Evolutionary conservation across 768 basidiomycete genomes (phyloP), one percentile per base, ranked within the genome.

Genomic region (Lactarius tabidus): DNA sequence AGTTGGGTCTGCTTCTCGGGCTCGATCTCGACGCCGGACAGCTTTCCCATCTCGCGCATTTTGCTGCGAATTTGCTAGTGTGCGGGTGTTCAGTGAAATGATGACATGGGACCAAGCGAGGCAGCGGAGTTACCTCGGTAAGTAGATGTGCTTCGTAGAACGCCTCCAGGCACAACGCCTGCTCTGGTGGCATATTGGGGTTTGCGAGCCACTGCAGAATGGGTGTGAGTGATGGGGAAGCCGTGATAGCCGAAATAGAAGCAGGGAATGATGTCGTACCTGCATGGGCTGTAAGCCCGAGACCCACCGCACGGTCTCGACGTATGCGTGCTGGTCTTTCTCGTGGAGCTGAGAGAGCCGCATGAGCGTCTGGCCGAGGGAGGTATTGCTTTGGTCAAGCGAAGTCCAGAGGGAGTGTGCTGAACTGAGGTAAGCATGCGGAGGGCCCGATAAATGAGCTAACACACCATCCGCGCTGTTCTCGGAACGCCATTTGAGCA

Each of bases 21-120:
- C 75, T 99, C 97, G 66, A 99, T 95, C 20, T 91, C 89, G 6
- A 95, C 94, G 20, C 79, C 84, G 0, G 90, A 84, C 3, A 80
- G 75, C 8, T 77, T 76, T 28, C 96, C 93, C 93, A 98, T 95
- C 64, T 82, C 77, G 63, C 87, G 86, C 90, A 98, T 95, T 61
- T 85, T 82, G 20, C 72, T 74, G 23, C 96, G 90, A 52, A 95
- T 91, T 56, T 78, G 80, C 93, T 95, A 41, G 45, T 65, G 26
- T 9, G n/a, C 3, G 6, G n/a, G 10, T 0, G 58, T 57, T n/a
- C 12, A 38, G 12, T 54, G 28, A 48, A n/a, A 28, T 58, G 35
- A 68, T 26, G 54, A 52, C 20, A 41, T 39, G 67, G n/a, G 65
- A 48, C 45, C 41, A 10, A 12, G 26, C 31, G 26, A 54, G 14